Percentiles rank a stretch among this genome's conserved stretches.
Conservation (phyloP, 164 flowering plant genomes). For the Stephania cephalantha region DNA sequence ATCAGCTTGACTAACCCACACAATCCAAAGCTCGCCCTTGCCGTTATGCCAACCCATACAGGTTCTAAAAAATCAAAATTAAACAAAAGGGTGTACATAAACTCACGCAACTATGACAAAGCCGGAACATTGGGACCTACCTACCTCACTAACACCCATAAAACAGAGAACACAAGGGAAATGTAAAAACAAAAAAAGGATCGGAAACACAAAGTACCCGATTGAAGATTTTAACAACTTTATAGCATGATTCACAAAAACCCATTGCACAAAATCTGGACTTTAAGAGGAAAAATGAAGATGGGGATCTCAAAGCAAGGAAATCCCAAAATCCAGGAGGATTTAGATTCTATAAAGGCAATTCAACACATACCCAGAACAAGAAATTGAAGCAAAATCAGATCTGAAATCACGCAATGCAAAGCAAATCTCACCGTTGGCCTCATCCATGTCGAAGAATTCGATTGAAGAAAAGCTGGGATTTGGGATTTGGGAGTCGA, state of each 20-base stretch:
- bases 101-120: neutral
- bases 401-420: neutral
- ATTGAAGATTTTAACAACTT: neutral
- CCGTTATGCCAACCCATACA: no score
- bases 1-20: no score
- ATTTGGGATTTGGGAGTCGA: no score
- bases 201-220: neutral
- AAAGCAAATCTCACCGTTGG: slow-evolving; percentile 12
- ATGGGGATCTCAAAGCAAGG: neutral
- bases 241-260: neutral
- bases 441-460: slow-evolving; percentile 19
- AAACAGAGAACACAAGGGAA: neutral
- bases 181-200: neutral
- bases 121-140: neutral
- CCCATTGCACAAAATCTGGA: neutral
- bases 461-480: no score
- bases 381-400: neutral
- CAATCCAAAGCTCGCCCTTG: no score
- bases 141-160: neutral
- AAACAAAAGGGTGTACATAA: neutral
- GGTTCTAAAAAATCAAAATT: neutral
- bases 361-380: neutral
- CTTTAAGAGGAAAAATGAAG: neutral
- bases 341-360: neutral
- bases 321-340: neutral